Percentiles rank a stretch among this genome's conserved stretches.
Evolutionary conservation across 108 stramenopile species (phyloP).

Genomic region (Fistulifera solaris): DNA sequence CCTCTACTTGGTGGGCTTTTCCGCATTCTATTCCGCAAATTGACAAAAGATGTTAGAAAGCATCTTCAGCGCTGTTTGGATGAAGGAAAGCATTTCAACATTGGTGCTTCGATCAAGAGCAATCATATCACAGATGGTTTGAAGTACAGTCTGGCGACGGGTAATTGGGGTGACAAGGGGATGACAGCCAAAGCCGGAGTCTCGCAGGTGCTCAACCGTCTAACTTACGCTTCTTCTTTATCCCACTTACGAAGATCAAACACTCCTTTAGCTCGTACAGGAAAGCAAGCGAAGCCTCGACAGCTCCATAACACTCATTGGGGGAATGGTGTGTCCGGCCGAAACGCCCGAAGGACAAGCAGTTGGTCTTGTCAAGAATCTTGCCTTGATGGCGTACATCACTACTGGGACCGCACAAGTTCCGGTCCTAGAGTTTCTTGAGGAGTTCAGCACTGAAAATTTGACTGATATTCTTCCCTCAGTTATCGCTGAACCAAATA

Average conservation of each 20-base stretch:
- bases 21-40: slow-evolving; percentile 88
- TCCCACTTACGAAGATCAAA: slow-evolving; percentile 97
- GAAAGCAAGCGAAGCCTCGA: slow-evolving; percentile 97
- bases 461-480: slow-evolving; percentile 84
- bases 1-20: slow-evolving; percentile 93
- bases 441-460: slow-evolving; percentile 92
- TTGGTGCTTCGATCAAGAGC: slow-evolving; percentile 92
- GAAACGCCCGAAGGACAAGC: slow-evolving; percentile 99
- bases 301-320: slow-evolving; percentile 99
- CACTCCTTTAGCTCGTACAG: slow-evolving; percentile 94
- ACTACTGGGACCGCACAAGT: slow-evolving; percentile 91
- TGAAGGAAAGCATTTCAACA: slow-evolving; percentile 92
- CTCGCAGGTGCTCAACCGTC: slow-evolving; percentile 95
- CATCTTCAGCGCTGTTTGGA: slow-evolving; percentile 94
- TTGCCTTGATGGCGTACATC: slow-evolving; percentile 96
- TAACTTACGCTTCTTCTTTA: slow-evolving; percentile 96
- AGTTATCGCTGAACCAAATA: slow-evolving; percentile 88
- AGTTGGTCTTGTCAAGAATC: slow-evolving; percentile 96
- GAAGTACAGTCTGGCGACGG: slow-evolving; percentile 97
- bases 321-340: slow-evolving; percentile 92
- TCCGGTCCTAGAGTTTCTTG: slow-evolving; percentile 91
- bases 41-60: slow-evolving; percentile 88
- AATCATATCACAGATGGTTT: slow-evolving; percentile 94
- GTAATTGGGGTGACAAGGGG: slow-evolving; percentile 98
- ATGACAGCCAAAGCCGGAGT: slow-evolving; percentile 92